A percentile compares a stretch with the other conserved stretches of the same genome.
Conservation (phyloP, 306 rosid genomes). For the Argentina anserina region DNA sequence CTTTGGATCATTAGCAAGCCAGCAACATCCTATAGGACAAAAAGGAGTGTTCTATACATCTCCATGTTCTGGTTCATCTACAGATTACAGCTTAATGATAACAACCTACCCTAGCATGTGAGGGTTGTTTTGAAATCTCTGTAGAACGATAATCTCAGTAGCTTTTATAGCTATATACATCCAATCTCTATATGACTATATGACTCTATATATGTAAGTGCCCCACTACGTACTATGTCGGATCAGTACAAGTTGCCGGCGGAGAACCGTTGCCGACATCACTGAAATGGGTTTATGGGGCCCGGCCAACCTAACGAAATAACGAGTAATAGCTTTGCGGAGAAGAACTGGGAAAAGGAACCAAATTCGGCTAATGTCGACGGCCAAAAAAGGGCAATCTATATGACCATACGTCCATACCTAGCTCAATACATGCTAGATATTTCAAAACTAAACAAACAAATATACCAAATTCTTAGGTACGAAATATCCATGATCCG, state of each 20-base stretch:
- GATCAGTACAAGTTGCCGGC: background rate
- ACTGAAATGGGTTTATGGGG: background rate
- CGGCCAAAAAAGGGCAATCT: background rate
- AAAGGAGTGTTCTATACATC: too few relatives aligned
- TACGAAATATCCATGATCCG: background rate
- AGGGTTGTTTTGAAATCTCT: too few relatives aligned
- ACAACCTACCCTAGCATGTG: too few relatives aligned
- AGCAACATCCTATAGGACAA: too few relatives aligned
- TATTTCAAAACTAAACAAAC: background rate
- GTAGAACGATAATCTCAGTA: background rate
- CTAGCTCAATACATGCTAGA: background rate
- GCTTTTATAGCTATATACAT: background rate
- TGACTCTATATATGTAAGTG: background rate
- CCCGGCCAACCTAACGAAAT: background rate
- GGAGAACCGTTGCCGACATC: conserved; percentile 6
- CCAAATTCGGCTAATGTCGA: background rate
- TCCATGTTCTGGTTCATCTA: too few relatives aligned
- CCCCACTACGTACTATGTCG: background rate
- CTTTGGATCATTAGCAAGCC: too few relatives aligned
- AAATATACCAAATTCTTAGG: background rate
- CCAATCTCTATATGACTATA: background rate
- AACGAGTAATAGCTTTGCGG: background rate
- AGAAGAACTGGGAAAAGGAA: background rate
- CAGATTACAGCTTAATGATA: too few relatives aligned
- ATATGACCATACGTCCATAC: too few relatives aligned